phyloP scores from a whole-genome alignment of 2,329 filamentous ascomycete species.

The Aspergillus fischeri region DNA sequence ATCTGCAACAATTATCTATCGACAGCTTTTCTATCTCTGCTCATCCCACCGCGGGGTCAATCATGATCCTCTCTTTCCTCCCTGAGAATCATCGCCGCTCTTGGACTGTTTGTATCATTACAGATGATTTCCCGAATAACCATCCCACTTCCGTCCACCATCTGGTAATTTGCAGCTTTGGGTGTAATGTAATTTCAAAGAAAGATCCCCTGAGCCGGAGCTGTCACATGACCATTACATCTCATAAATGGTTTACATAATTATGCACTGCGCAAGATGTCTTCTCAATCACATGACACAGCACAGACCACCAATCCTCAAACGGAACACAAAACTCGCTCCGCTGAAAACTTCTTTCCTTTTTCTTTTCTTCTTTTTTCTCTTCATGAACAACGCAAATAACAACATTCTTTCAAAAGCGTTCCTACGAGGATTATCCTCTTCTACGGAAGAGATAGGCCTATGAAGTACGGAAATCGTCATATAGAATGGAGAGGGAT shows the following conservation, averaged over 20 bases:
- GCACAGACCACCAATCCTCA: slow-evolving; percentile 12
- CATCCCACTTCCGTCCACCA: background rate
- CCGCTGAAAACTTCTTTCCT: slow-evolving; percentile 17
- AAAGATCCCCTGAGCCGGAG: background rate
- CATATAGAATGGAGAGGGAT: slow-evolving; percentile 53
- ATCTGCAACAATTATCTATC: background rate
- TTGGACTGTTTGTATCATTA: slow-evolving; percentile 1
- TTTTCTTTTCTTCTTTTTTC: slow-evolving; percentile 30
- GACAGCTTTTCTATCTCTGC: background rate
- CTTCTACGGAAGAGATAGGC: slow-evolving; percentile 25
- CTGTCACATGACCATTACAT: background rate
- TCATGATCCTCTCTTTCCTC: background rate
- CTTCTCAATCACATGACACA: slow-evolving; percentile 15
- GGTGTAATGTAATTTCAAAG: background rate
- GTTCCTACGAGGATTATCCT: slow-evolving; percentile 50
- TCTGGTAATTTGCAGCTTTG: background rate
- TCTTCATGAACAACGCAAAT: slow-evolving; percentile 56
- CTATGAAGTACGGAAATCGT: slow-evolving; percentile 58
- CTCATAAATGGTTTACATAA: background rate
- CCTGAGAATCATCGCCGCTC: slow-evolving; percentile 12
- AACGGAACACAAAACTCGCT: slow-evolving; percentile 11
- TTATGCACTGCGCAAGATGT: background rate
- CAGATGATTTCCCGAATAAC: background rate
- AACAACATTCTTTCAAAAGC: slow-evolving; percentile 54
- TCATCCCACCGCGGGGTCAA: slow-evolving; percentile 23